A percentile compares a stretch with the other conserved stretches of the same genome.
Evolutionary conservation across 2,329 filamentous ascomycete genomes (phyloP).

Genomic region (Sarocladium oryzae): DNA sequence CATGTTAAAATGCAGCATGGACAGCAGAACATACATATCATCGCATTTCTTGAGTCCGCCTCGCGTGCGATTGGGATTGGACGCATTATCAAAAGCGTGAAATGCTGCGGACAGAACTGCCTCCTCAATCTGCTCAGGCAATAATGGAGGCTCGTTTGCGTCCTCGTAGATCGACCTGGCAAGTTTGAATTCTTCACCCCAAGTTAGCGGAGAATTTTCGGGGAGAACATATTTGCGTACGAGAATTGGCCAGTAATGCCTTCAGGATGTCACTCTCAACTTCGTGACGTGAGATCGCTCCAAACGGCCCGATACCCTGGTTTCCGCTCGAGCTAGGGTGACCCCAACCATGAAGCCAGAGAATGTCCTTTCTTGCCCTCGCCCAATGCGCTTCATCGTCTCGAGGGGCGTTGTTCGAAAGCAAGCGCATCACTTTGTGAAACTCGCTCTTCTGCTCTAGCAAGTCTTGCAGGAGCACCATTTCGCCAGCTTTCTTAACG

Average conservation of each 20-base stretch:
- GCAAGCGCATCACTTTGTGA: conserved; percentile 48
- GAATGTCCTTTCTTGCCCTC: conserved; percentile 52
- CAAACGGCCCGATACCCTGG: conserved; percentile 54
- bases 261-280: conserved; percentile 69
- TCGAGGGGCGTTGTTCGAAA: conserved; percentile 43
- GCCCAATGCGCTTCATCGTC: conserved; percentile 60
- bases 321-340: conserved; percentile 32
- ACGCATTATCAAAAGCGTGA: conserved; percentile 72
- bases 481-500: conserved; percentile 50
- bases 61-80: conserved; percentile 70
- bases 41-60: conserved; percentile 73
- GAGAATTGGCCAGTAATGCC: conserved; percentile 53
- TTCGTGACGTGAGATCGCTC: conserved; percentile 51
- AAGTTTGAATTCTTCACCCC: conserved; percentile 49
- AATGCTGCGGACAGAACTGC: conserved; percentile 59
- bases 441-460: conserved; percentile 58
- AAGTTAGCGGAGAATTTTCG: conserved; percentile 12
- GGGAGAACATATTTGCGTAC: conserved; percentile 35
- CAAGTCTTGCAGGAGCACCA: conserved; percentile 57
- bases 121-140: conserved; percentile 45
- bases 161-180: conserved; percentile 57
- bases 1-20: background rate
- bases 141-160: conserved; percentile 35
- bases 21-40: conserved; percentile 53
- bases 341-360: conserved; percentile 73